Percentiles rank a stretch among this genome's conserved stretches.
Conservation (phyloP, 176 grass and related monocot genomes). For the Chrysopogon serrulatus region DNA sequence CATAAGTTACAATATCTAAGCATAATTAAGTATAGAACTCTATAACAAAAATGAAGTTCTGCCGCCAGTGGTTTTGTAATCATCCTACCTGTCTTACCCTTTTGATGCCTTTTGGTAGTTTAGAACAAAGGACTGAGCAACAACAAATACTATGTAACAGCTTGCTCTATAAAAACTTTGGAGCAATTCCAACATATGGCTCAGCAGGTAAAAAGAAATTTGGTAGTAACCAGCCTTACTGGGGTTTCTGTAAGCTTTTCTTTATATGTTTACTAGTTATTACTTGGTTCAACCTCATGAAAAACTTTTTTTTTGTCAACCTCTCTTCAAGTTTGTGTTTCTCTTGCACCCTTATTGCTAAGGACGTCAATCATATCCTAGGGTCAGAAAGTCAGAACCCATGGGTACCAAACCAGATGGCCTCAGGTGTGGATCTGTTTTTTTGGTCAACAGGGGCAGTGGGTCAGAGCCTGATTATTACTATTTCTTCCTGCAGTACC, state of each 20-base stretch:
- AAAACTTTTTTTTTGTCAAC: background rate
- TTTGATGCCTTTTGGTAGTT: background rate
- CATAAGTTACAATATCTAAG: no score
- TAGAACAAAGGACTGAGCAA: background rate
- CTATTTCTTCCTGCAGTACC: no score
- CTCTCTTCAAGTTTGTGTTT: background rate
- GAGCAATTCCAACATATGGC: background rate
- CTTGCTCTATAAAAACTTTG: background rate
- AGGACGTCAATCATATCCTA: no score
- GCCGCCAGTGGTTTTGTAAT: no score
- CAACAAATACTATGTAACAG: background rate
- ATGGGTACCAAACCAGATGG: no score
- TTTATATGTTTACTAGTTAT: background rate
- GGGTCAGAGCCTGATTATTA: no score
- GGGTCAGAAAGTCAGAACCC: no score
- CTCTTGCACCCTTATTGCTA: no score
- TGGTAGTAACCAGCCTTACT: background rate
- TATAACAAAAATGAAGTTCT: no score
- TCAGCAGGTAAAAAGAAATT: background rate
- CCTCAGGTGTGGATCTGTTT: no score
- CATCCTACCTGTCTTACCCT: background rate
- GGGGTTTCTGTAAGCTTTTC: background rate
- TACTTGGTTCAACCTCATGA: background rate
- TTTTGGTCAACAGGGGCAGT: no score
- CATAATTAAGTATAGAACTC: no score